Percentiles rank a stretch among this genome's conserved stretches.
Conservation (phyloP, 495 filamentous ascomycete species). For the Cladorrhinum samala region DNA sequence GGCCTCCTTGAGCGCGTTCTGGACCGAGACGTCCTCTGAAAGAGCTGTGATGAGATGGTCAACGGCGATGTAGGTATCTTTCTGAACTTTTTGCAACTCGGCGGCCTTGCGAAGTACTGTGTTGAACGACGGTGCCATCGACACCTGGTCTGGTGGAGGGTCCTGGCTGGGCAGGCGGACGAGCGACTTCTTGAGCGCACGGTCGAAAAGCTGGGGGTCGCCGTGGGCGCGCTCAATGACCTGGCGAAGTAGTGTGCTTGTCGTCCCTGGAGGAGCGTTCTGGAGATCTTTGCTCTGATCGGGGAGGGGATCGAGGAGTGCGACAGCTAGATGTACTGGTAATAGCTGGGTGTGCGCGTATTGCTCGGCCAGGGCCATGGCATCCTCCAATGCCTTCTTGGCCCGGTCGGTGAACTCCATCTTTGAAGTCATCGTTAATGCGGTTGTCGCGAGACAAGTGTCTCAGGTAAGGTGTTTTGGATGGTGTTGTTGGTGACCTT, state of each 20-base stretch:
- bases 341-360: constrained; percentile 85
- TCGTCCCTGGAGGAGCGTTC: constrained; percentile 52
- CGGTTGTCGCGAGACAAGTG: constrained; percentile 14
- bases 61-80: constrained; percentile 87
- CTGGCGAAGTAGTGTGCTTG: constrained; percentile 78
- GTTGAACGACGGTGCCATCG: constrained; percentile 70
- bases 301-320: constrained; percentile 75
- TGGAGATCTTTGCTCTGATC: constrained; percentile 74
- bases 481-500: constrained; percentile 6
- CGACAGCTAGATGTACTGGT: constrained; percentile 81
- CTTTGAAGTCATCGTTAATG: constrained; percentile 42
- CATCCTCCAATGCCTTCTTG: constrained; percentile 78
- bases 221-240: constrained; percentile 91
- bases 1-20: constrained; percentile 68
- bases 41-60: constrained; percentile 86
- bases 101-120: constrained; percentile 76
- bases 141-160: constrained; percentile 81
- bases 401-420: constrained; percentile 92
- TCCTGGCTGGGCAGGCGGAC: constrained; percentile 91
- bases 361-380: constrained; percentile 73
- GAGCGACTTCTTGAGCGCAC: constrained; percentile 80
- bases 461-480: constrained; percentile 14
- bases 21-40: constrained; percentile 69
- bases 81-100: constrained; percentile 92
- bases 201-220: constrained; percentile 80